Evolutionary conservation across 78 protist genomes (phyloP).

Genomic region (Cavenderia fasciculata): DNA sequence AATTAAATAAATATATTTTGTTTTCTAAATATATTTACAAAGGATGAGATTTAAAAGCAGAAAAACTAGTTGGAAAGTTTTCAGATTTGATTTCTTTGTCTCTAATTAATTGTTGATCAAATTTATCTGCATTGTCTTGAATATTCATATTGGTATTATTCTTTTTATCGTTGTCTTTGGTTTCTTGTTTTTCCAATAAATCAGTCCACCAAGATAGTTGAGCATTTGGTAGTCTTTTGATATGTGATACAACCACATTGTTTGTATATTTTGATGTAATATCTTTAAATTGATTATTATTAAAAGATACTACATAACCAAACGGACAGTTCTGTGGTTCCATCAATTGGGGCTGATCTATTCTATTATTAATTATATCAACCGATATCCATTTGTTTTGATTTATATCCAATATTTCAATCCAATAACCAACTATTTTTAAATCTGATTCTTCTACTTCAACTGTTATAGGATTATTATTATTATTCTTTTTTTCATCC

Average conservation of each 20-base stretch:
- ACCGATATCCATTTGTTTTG: constrained; percentile 27
- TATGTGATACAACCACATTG: constrained; percentile 18
- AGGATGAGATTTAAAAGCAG: constrained; percentile 48
- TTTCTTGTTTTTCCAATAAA: neutral
- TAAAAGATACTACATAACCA: constrained; percentile 20
- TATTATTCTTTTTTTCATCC: neutral
- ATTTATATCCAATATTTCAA: constrained; percentile 12
- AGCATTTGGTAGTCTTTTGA: constrained; percentile 37
- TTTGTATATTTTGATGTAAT: constrained; percentile 55
- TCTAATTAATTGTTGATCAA: neutral
- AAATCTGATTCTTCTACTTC: neutral
- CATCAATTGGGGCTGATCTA: constrained; percentile 4
- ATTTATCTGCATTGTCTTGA: neutral
- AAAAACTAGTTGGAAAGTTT: constrained; percentile 16
- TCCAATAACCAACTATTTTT: constrained; percentile 7
- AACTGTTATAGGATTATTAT: neutral
- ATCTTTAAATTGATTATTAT: constrained; percentile 36
- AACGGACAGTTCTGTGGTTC: constrained; percentile 29
- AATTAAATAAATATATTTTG: neutral
- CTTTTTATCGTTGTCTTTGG: neutral
- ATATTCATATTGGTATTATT: neutral
- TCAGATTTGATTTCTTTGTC: neutral
- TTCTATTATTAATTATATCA: constrained; percentile 2
- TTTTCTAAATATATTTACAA: neutral
- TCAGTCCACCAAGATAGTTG: constrained; percentile 21